Evolutionary conservation across 164 flowering plant genomes (phyloP), one percentile per base, ranked within the genome.

Genomic region (Nymphaea colorata): DNA sequence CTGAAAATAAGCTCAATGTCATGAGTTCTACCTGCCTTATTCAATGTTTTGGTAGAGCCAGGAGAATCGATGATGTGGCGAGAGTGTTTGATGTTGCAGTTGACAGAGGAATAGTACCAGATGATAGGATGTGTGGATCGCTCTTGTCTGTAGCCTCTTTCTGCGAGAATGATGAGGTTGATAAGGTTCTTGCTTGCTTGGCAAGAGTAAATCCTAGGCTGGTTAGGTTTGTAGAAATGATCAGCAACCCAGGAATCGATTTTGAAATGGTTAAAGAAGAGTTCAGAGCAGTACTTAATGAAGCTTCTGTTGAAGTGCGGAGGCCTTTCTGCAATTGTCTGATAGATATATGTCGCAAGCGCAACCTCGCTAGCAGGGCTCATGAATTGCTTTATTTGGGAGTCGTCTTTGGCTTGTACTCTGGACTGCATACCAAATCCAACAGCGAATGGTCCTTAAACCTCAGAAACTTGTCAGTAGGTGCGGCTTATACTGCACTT

Each of bases 1-100:
- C 41, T 18, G 86, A 86, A 43, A 76, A 92, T 69, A 71, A 75
- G 72, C 77, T 87, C 42, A 90, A 92, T 77, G 94, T 95, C 18
- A 92, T 95, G 96, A 89, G 91, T 0, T 83, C 83, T 68, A 95
- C 98, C 72, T 95, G 93, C 75, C 79, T 95, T 84, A 80, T 89
- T 66, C 99, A 87, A 66, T 83, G 97, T 76, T 74, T 90, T 68
- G 98, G 99, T 41, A 84, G 83, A 67, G 87, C 86, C 0, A 76
- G 72, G 76, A 82, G 79, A 65, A 76, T 91, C 7, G 88, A 87
- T 75, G 99, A 94, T 70, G 76, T 90, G 75, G 92, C 83, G 63
- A 72, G 72, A 64, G 94, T 90, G 17, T 91, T 87, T 69, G 73
- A 51, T 43, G 61, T 79, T 10, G 64, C 86, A 0, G 60, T 86